Evolutionary conservation across 2,329 filamentous ascomycete genomes (phyloP).

Genomic region (Claviceps digitariae): DNA sequence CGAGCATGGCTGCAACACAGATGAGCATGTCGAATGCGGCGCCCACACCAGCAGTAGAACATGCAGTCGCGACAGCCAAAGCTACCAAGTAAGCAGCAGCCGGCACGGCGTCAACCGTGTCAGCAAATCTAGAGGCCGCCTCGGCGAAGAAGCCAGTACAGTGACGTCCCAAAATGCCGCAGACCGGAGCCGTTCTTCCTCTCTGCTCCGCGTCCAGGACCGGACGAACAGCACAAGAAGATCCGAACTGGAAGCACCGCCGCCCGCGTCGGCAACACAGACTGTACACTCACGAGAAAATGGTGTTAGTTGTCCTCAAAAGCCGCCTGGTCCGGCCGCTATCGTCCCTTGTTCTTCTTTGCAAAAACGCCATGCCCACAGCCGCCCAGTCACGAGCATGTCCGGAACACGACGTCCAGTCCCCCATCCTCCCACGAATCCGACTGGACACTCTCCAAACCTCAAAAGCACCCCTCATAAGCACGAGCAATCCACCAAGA

Average conservation of each 20-base stretch:
- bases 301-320: neutral
- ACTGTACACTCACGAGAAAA: neutral
- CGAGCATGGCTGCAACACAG: neutral
- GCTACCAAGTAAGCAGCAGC: no score
- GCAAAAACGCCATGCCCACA: neutral
- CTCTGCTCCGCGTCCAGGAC: neutral
- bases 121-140: no score
- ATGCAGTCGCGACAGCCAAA: no score
- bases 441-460: neutral
- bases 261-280: neutral
- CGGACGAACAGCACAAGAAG: neutral
- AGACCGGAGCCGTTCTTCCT: neutral
- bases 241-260: neutral
- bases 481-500: neutral
- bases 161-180: neutral
- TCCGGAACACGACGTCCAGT: neutral
- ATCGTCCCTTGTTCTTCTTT: neutral
- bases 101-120: no score
- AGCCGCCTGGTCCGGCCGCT: neutral
- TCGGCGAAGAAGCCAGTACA: neutral
- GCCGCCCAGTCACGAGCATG: neutral
- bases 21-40: constrained; percentile 28
- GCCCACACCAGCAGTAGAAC: constrained; percentile 10
- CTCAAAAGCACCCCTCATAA: no score
- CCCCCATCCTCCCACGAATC: no score